Conservation (phyloP, 2,329 filamentous ascomycete genomes). For the Volutella citrinella region DNA sequence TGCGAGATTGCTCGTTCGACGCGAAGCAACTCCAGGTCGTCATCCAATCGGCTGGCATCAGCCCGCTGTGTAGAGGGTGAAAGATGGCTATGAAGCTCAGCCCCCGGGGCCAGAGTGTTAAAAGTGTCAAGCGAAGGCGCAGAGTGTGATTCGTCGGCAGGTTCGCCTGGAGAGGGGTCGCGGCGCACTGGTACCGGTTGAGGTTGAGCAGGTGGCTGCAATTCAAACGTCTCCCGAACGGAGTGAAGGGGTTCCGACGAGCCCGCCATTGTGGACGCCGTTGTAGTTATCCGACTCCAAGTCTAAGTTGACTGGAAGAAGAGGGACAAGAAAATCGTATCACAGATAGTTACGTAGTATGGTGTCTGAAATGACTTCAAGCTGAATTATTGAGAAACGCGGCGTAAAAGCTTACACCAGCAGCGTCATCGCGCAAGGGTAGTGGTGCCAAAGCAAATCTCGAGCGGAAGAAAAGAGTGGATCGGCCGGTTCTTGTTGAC, state of each 20-base stretch:
- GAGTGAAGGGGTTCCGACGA: constrained; percentile 16
- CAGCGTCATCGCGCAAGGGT: no score
- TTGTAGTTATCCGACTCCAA: constrained; percentile 3
- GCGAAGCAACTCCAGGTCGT: constrained; percentile 48
- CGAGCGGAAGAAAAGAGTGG: no score
- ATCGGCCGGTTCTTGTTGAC: no score
- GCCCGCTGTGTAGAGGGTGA: constrained; percentile 29
- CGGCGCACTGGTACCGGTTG: background rate
- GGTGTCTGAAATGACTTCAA: no score
- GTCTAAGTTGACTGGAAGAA: no score
- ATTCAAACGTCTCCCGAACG: constrained; percentile 13
- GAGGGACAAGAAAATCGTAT: no score
- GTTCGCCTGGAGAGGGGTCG: constrained; percentile 7
- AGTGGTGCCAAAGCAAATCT: no score
- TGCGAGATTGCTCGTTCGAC: constrained; percentile 45
- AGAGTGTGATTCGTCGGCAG: constrained; percentile 20
- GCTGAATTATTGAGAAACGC: no score
- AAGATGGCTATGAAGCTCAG: constrained; percentile 20
- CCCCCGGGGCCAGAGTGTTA: constrained; percentile 23
- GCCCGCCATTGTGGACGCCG: constrained; percentile 14
- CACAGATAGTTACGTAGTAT: no score
- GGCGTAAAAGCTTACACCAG: no score
- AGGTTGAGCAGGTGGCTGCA: constrained; percentile 8
- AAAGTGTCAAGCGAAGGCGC: constrained; percentile 29
- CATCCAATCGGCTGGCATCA: constrained; percentile 39